Conservation (phyloP, 208 protist genomes). For the Wallacemonas collosoma region DNA sequence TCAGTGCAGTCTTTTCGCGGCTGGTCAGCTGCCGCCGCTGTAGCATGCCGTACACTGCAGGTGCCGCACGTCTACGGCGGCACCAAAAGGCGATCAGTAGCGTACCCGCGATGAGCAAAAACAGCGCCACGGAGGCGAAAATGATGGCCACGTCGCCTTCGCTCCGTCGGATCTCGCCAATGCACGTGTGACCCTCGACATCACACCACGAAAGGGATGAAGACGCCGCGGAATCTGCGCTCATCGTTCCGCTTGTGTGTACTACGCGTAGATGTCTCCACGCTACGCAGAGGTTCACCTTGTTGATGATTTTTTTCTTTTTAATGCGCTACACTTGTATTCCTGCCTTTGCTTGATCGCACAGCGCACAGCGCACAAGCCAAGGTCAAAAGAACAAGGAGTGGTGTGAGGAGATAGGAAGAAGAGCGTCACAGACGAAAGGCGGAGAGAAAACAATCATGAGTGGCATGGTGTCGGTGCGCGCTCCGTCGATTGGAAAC, state of each 20-base stretch:
- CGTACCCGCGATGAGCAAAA: slow-evolving; percentile 29
- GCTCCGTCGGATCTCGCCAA: slow-evolving; percentile 27
- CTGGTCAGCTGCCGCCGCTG: slow-evolving; percentile 20
- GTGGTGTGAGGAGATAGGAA: too few relatives aligned
- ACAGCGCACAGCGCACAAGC: too few relatives aligned
- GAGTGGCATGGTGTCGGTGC: too few relatives aligned
- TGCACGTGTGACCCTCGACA: slow-evolving; percentile 18
- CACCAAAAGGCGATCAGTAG: slow-evolving; percentile 24
- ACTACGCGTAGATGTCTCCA: not conserved
- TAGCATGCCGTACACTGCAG: slow-evolving; percentile 31
- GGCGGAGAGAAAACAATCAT: too few relatives aligned
- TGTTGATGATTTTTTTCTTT: too few relatives aligned
- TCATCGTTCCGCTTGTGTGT: not conserved
- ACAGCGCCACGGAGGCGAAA: slow-evolving; percentile 39
- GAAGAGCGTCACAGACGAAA: too few relatives aligned
- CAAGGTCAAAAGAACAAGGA: too few relatives aligned
- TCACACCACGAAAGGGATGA: not conserved
- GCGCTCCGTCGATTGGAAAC: too few relatives aligned
- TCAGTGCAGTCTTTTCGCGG: not conserved
- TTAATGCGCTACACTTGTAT: too few relatives aligned
- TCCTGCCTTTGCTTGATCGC: too few relatives aligned
- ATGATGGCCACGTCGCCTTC: slow-evolving; percentile 41
- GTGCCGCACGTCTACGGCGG: slow-evolving; percentile 20
- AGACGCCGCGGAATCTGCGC: not conserved
- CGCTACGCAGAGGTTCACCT: not conserved